phyloP scores from a whole-genome alignment of 2,329 filamentous ascomycete species.

The Fusarium avenaceum region DNA sequence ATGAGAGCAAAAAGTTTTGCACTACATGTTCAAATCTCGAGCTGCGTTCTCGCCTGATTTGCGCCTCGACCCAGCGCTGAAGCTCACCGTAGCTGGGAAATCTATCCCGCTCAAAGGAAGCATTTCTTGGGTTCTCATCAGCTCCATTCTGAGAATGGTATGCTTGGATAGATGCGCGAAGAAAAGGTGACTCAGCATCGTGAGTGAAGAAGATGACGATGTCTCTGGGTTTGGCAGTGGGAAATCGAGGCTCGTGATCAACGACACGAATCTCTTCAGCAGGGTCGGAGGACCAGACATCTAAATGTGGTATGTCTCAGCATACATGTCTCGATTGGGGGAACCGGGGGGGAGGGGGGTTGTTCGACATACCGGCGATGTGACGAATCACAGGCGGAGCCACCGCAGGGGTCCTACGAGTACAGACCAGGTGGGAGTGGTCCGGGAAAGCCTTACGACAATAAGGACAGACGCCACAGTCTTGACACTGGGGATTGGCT shows the following conservation, averaged over 20 bases:
- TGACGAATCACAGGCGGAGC: slow-evolving; percentile 57
- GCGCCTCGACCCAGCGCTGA: slow-evolving; percentile 56
- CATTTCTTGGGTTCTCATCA: slow-evolving; percentile 53
- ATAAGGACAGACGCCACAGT: slow-evolving; percentile 59
- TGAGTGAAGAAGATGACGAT: slow-evolving; percentile 56
- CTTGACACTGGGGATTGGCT: slow-evolving; percentile 54
- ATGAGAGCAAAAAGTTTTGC: slow-evolving; percentile 57
- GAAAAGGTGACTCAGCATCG: slow-evolving; percentile 55
- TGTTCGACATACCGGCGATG: slow-evolving; percentile 54
- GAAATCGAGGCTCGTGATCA: slow-evolving; percentile 54
- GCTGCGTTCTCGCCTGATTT: slow-evolving; percentile 54
- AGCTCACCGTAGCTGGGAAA: slow-evolving; percentile 55
- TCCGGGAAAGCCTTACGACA: slow-evolving; percentile 59
- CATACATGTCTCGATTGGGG: slow-evolving; percentile 43
- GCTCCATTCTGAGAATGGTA: slow-evolving; percentile 53
- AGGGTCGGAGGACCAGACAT: slow-evolving; percentile 56
- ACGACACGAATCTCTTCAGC: slow-evolving; percentile 53
- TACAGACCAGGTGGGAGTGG: slow-evolving; percentile 58
- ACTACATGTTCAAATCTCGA: slow-evolving; percentile 52
- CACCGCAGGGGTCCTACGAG: slow-evolving; percentile 55
- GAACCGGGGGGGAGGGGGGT: slow-evolving; percentile 26
- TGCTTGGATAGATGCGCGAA: slow-evolving; percentile 57
- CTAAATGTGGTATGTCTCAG: slow-evolving; percentile 50
- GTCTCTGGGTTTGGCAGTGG: slow-evolving; percentile 54
- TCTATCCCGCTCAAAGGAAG: slow-evolving; percentile 55